Conservation (phyloP, 306 rosid genomes). For the Abrus pulchellus region DNA sequence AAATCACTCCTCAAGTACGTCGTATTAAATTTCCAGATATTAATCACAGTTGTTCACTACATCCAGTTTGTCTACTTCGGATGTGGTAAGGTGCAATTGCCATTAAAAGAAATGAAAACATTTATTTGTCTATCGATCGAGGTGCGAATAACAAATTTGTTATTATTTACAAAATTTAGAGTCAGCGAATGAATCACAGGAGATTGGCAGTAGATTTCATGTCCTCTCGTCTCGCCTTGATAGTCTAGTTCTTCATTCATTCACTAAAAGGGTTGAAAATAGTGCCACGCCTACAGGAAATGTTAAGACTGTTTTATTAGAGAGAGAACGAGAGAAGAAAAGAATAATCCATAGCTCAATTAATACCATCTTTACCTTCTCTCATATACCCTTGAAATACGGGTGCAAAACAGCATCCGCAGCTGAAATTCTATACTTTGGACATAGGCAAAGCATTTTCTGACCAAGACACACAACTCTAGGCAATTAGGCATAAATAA, state of each 20-base stretch:
- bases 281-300: neutral
- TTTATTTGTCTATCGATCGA: neutral
- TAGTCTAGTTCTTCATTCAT: neutral
- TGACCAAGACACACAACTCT: constrained; percentile 24
- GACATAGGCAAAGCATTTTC: constrained; percentile 40
- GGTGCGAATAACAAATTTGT: neutral
- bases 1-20: no score
- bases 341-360: neutral
- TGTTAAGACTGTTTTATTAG: neutral
- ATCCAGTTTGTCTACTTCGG: neutral
- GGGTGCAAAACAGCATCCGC: constrained; percentile 35
- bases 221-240: neutral
- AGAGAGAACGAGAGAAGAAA: neutral
- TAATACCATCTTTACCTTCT: neutral
- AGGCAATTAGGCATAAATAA: neutral
- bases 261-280: neutral
- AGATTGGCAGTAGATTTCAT: neutral
- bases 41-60: neutral
- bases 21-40: neutral
- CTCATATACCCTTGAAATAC: neutral
- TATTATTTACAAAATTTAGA: neutral
- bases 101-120: neutral
- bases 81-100: neutral
- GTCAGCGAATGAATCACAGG: neutral
- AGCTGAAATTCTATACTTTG: constrained; percentile 34